phyloP scores from a whole-genome alignment of 1,284 basidiomycete genomes.

The Wallemia hederae region DNA sequence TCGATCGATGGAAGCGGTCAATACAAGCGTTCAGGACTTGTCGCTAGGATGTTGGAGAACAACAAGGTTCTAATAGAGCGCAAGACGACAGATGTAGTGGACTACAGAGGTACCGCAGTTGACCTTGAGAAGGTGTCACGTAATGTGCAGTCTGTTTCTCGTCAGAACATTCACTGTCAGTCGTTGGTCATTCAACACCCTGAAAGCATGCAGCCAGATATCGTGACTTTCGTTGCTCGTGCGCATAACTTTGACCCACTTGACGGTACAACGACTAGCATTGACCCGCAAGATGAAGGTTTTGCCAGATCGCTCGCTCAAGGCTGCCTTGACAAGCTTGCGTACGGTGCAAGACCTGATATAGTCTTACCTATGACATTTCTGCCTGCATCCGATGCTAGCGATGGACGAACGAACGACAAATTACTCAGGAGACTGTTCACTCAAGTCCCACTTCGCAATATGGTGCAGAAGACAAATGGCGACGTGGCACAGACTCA shows the following conservation, averaged over 20 bases:
- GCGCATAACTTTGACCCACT: background rate
- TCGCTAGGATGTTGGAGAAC: background rate
- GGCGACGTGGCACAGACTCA: background rate
- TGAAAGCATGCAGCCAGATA: background rate
- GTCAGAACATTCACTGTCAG: background rate
- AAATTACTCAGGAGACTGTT: background rate
- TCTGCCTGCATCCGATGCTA: background rate
- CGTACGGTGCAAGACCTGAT: background rate
- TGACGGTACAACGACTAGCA: background rate
- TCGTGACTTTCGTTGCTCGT: background rate
- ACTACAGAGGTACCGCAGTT: background rate
- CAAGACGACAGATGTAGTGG: background rate
- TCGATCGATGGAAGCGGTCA: background rate
- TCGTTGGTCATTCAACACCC: background rate
- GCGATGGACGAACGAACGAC: background rate
- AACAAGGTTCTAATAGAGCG: background rate
- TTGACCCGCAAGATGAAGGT: background rate
- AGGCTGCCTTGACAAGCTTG: background rate
- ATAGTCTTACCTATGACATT: background rate
- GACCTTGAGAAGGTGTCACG: background rate
- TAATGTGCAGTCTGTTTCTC: background rate
- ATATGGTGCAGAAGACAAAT: background rate
- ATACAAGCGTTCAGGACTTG: background rate
- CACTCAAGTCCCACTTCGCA: background rate
- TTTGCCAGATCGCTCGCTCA: background rate